Conservation (phyloP, 805 yeast species). For the Danielia reshetovae region DNA sequence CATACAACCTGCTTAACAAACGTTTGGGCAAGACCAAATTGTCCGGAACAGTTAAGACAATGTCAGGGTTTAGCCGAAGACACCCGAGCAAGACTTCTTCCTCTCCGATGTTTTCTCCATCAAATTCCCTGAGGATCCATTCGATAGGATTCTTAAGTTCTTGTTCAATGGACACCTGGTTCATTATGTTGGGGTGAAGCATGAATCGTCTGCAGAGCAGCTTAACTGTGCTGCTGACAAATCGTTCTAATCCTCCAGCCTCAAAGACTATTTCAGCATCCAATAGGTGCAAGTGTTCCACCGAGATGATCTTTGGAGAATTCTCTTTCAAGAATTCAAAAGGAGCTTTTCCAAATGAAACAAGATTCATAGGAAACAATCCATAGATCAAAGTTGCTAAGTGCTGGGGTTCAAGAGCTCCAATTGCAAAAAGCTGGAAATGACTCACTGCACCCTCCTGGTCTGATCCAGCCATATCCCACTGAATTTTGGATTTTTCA, state of each 20-base stretch:
- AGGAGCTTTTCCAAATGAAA: constrained; percentile 42
- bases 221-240: constrained; percentile 1
- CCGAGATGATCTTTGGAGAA: constrained; percentile 15
- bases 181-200: constrained; percentile 47
- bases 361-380: constrained; percentile 49
- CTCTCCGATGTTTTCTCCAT: constrained; percentile 12
- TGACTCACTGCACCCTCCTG: constrained; percentile 5
- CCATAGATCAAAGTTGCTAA: constrained; percentile 54
- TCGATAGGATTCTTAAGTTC: constrained; percentile 19
- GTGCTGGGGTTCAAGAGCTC: constrained; percentile 25
- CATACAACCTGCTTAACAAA: neutral
- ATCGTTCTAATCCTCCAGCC: neutral
- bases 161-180: constrained; percentile 19
- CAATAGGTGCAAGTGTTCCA: constrained; percentile 6
- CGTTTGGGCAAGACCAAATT: neutral
- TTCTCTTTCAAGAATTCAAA: constrained; percentile 23
- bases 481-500: constrained; percentile 2
- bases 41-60: constrained; percentile 14
- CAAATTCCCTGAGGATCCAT: constrained; percentile 17
- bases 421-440: constrained; percentile 15
- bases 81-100: constrained; percentile 19
- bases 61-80: constrained; percentile 17
- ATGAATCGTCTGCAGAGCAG: constrained; percentile 22
- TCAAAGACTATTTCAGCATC: no score
- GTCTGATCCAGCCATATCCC: constrained; percentile 19